Evolutionary conservation across 1,139 yeast genomes (phyloP).

Genomic region (Suhomyces guaymorum): DNA sequence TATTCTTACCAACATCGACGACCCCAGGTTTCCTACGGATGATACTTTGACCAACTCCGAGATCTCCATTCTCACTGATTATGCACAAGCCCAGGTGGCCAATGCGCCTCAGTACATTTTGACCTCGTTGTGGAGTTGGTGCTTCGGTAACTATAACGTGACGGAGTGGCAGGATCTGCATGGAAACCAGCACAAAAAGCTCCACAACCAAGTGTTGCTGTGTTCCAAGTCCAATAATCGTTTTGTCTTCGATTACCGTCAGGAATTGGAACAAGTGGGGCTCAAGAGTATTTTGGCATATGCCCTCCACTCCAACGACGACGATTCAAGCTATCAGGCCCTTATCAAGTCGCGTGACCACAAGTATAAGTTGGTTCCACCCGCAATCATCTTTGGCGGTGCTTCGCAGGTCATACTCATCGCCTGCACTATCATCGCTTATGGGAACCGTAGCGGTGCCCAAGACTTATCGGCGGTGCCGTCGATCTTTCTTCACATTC

Average conservation of each 20-base stretch:
- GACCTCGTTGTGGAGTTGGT: constrained; percentile 47
- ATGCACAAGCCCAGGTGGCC: constrained; percentile 50
- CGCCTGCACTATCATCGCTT: constrained; percentile 33
- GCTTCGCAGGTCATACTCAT: constrained; percentile 29
- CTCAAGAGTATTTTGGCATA: constrained; percentile 49
- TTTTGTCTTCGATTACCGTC: constrained; percentile 48
- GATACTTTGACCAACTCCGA: constrained; percentile 52
- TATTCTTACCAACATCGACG: constrained; percentile 16
- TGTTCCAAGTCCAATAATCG: constrained; percentile 20
- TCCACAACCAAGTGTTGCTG: constrained; percentile 22
- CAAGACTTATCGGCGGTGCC: constrained; percentile 34
- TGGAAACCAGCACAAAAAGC: constrained; percentile 16
- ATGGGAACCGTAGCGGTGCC: constrained; percentile 33
- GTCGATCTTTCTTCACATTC: constrained; percentile 29
- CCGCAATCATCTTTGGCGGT: constrained; percentile 27
- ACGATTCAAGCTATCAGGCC: constrained; percentile 22
- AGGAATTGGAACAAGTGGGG: constrained; percentile 40
- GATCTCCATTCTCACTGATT: constrained; percentile 45
- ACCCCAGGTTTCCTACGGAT: constrained; percentile 31
- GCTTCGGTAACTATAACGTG: constrained; percentile 44
- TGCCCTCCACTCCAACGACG: constrained; percentile 33
- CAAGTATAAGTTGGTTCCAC: constrained; percentile 24
- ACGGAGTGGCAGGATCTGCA: constrained; percentile 18
- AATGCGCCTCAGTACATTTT: constrained; percentile 52
- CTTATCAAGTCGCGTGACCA: constrained; percentile 21